phyloP scores from a whole-genome alignment of 2,329 filamentous ascomycete genomes.

The Lachnellula cervina region DNA sequence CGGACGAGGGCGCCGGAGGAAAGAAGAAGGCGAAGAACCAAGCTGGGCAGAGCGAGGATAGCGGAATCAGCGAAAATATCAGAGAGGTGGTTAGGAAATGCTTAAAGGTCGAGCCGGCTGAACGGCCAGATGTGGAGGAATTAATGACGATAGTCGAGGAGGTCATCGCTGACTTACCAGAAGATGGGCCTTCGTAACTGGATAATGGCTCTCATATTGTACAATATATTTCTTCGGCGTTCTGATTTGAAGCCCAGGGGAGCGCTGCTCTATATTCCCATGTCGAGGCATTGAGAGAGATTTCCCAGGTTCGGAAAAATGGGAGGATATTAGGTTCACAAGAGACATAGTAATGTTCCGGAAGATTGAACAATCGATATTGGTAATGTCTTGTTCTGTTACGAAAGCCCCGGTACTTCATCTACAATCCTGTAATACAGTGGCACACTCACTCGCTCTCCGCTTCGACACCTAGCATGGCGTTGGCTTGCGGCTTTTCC shows the following conservation, averaged over 20 bases:
- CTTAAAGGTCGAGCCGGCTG: slow-evolving; percentile 77
- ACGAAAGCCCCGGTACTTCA: no score
- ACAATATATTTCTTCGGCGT: not conserved
- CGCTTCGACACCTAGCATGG: no score
- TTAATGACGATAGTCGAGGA: slow-evolving; percentile 73
- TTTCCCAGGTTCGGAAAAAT: no score
- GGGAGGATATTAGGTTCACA: no score
- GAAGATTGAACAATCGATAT: no score
- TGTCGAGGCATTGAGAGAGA: no score
- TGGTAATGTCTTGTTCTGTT: no score
- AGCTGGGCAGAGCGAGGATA: slow-evolving; percentile 30
- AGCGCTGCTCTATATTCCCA: not conserved
- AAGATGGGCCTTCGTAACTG: slow-evolving; percentile 42
- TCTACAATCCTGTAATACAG: no score
- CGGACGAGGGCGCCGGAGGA: slow-evolving; percentile 70
- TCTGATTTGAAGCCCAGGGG: not conserved
- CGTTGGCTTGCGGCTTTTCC: no score
- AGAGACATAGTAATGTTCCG: no score
- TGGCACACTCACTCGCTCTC: no score
- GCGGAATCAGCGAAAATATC: slow-evolving; percentile 71
- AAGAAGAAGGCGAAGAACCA: slow-evolving; percentile 34
- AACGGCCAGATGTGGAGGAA: slow-evolving; percentile 82
- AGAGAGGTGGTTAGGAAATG: slow-evolving; percentile 85
- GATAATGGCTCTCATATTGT: not conserved
- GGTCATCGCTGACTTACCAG: slow-evolving; percentile 63